Evolutionary conservation across 2,329 filamentous ascomycete genomes (phyloP), one percentile per base, ranked within the genome.

Genomic region (Aquanectria penicillioides): DNA sequence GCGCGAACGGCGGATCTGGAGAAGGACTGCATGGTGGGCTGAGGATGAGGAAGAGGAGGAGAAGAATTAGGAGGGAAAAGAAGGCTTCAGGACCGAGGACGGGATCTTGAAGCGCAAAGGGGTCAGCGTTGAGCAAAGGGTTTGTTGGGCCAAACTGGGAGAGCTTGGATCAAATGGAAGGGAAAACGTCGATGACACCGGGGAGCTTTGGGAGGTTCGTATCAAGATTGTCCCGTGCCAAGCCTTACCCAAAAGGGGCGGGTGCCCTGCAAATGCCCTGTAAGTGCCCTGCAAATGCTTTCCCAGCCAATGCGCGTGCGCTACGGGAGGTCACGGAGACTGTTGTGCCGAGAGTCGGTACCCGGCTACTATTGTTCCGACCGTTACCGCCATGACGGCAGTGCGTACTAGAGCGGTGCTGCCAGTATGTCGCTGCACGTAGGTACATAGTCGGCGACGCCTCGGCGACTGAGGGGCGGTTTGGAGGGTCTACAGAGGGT

Each of bases 21-120:
- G 80, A 97, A 82, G 74, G 92, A 90, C 86, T 96, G 93, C 94
- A 97, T 97, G 73, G 75, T 88, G 80, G 57, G 43, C 48, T 59
- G 55, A 18, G 46, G 59, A 46, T 31, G 49, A 54, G 58, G 53
- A 40, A 50, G 49, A 12, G 50, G 57, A 46, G 29, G 36, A 41
- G 50, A 43, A 47, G 50, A 50, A 63, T 53, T 59, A 62, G 57
- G 40, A 48, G 26, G 46, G 59, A 48, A 61, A 33, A 12, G 17
- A 23, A 8, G 15, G 41, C 54, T 51, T 57, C 54, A 46, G 47
- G 50, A 43, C 13, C 33, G 20, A 36, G 36, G n/a, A 48, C 34
- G 49, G 48, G 51, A 47, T 55, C 43, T 29, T 26, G 33, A 49
- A 54, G 52, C 41, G 37, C 56, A 67, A 55, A 54, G 43, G 47